Evolutionary conservation across 306 rosid species (phyloP).

Genomic region (Coriaria nepalensis): DNA sequence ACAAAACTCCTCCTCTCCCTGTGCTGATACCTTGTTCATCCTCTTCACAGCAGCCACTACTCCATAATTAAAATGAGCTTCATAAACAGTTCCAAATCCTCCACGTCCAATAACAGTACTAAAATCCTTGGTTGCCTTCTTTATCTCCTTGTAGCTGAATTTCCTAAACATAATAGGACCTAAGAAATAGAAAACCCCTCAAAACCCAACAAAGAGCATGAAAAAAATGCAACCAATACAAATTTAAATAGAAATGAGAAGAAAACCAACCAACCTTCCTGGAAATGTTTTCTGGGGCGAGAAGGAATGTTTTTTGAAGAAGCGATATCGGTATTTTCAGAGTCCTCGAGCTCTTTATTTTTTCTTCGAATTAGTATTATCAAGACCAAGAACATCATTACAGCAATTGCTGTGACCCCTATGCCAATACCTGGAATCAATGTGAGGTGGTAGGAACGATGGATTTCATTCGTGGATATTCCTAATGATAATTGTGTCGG

Average conservation of each 20-base stretch:
- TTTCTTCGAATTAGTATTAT: constrained; percentile 68
- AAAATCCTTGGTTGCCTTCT: constrained; percentile 74
- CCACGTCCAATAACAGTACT: constrained; percentile 78
- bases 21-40: constrained; percentile 74
- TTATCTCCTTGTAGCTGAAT: constrained; percentile 80
- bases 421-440: constrained; percentile 65
- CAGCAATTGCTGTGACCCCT: constrained; percentile 61
- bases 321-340: constrained; percentile 33
- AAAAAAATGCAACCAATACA: constrained; percentile 4
- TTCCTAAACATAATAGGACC: constrained; percentile 70
- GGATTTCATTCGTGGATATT: constrained; percentile 33
- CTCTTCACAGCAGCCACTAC: constrained; percentile 68
- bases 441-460: constrained; percentile 54
- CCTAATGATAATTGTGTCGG: constrained; percentile 48
- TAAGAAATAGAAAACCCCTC: constrained; percentile 10
- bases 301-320: constrained; percentile 43
- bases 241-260: constrained; percentile 6
- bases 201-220: constrained; percentile 8
- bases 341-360: constrained; percentile 57
- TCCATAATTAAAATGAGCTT: constrained; percentile 72
- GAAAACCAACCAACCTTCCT: constrained; percentile 47
- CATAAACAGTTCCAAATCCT: constrained; percentile 92
- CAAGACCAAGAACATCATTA: constrained; percentile 54
- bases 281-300: constrained; percentile 50
- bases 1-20: constrained; percentile 84